These are phyloP conservation scores for Talaromyces sp. DNA, from an alignment of 2,329 filamentous ascomycete species.

Conservation along the genomic window DNA sequence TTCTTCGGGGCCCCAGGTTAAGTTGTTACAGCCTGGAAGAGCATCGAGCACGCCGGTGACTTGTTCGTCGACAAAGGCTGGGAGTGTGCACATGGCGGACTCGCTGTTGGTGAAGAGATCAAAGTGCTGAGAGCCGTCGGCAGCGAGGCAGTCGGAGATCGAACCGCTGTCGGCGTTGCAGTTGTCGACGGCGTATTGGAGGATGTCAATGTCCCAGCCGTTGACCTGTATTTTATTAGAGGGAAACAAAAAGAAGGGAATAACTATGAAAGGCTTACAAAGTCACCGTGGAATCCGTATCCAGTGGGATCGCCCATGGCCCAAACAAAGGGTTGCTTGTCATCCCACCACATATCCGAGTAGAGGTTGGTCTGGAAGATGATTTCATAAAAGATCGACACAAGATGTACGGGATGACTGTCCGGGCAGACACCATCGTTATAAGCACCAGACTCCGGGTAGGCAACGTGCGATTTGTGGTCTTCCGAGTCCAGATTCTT, in stretches of 20 bases:
- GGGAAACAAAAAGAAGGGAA: background rate
- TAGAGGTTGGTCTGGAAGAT: conserved; percentile 49
- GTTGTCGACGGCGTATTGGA: conserved; percentile 66
- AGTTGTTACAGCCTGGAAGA: conserved; percentile 22
- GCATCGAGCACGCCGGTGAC: conserved; percentile 17
- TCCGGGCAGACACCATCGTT: conserved; percentile 28
- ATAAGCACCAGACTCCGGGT: conserved; percentile 26
- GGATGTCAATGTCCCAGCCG: conserved; percentile 66
- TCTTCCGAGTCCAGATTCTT: conserved; percentile 26
- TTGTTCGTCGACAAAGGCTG: conserved; percentile 32
- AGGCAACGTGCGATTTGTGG: conserved; percentile 32
- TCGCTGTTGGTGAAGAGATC: conserved; percentile 51
- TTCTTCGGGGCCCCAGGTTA: conserved; percentile 30
- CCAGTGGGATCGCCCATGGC: conserved; percentile 46
- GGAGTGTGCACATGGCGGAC: conserved; percentile 49
- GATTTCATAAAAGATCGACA: conserved; percentile 57
- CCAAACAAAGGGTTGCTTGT: conserved; percentile 42
- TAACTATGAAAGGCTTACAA: conserved; percentile 23
- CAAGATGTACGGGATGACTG: conserved; percentile 50
- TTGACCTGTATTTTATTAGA: conserved; percentile 36
- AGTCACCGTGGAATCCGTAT: conserved; percentile 52
- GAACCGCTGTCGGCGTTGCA: conserved; percentile 68
- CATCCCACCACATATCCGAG: conserved; percentile 15
- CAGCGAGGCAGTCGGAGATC: conserved; percentile 61
- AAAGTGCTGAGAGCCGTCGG: conserved; percentile 45